Evolutionary conservation across 768 basidiomycete genomes (phyloP).

Genomic region (Mycena kentingensis): DNA sequence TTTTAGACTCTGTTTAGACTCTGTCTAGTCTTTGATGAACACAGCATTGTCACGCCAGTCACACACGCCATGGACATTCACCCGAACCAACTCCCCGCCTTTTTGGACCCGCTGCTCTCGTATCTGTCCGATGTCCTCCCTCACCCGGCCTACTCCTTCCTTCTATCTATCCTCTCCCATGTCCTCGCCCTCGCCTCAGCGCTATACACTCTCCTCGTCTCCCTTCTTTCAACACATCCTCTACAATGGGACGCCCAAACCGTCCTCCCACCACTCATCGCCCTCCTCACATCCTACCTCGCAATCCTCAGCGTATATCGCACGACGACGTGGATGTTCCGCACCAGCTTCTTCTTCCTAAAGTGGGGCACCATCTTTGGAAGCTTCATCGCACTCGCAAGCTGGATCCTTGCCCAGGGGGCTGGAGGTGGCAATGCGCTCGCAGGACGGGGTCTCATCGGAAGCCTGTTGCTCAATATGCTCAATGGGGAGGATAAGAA

Average conservation of each 20-base stretch:
- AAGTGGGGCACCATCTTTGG: constrained; percentile 76
- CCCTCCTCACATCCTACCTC: constrained; percentile 70
- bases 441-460: constrained; percentile 41
- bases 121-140: constrained; percentile 60
- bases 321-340: constrained; percentile 74
- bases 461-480: constrained; percentile 43
- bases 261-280: constrained; percentile 73
- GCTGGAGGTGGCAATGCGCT: constrained; percentile 37
- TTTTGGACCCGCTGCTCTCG: constrained; percentile 56
- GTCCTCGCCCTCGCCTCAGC: constrained; percentile 52
- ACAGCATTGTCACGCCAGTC: not conserved
- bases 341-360: constrained; percentile 65
- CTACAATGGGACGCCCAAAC: constrained; percentile 68
- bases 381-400: constrained; percentile 51
- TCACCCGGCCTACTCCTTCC: constrained; percentile 51
- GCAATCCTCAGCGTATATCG: constrained; percentile 78
- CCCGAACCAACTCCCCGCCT: constrained; percentile 41
- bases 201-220: constrained; percentile 46
- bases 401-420: constrained; percentile 52
- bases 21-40: too few species aligned
- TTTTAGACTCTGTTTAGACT: too few species aligned
- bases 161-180: constrained; percentile 55
- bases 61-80: constrained; percentile 24
- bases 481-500: constrained; percentile 41
- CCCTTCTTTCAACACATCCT: constrained; percentile 53